A percentile compares a stretch with the other conserved stretches of the same genome.
phyloP scores from a whole-genome alignment of 768 basidiomycete genomes.

The Lentinula aciculospora region DNA sequence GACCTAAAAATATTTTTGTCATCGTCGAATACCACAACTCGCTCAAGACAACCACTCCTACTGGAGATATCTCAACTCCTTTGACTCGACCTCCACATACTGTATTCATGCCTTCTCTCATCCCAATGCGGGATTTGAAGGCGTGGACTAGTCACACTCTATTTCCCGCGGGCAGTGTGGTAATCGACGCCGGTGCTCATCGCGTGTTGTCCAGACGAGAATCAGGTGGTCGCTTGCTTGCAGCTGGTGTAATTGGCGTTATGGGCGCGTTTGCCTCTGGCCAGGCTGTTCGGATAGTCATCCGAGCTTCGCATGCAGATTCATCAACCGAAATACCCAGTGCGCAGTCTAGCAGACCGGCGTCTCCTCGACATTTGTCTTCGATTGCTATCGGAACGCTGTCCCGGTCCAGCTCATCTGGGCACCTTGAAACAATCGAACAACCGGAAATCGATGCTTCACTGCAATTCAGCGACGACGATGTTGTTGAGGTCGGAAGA shows the following conservation, averaged over 20 bases:
- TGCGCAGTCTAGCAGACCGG: conserved; percentile 44
- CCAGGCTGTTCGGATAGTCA: conserved; percentile 85
- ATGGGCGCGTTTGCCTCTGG: conserved; percentile 89
- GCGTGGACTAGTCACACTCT: conserved; percentile 98
- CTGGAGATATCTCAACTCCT: conserved; percentile 7
- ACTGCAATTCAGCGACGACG: conserved; percentile 40
- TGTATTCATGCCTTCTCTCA: conserved; percentile 67
- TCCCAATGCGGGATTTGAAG: conserved; percentile 82
- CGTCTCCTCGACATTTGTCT: conserved; percentile 44
- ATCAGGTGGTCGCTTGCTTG: conserved; percentile 87
- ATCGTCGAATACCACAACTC: conserved; percentile 77
- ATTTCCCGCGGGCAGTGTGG: conserved; percentile 78
- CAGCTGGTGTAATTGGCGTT: conserved; percentile 85
- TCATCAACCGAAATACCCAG: conserved; percentile 20
- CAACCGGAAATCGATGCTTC: conserved; percentile 21
- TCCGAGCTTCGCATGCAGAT: conserved; percentile 34
- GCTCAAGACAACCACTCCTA: conserved; percentile 26
- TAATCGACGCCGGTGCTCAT: conserved; percentile 89
- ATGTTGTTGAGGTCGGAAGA: conserved; percentile 86
- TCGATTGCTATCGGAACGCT: conserved; percentile 38
- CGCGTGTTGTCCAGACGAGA: conserved; percentile 78
- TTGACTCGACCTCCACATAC: conserved; percentile 74
- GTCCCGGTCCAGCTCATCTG: conserved; percentile 29
- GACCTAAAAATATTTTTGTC: conserved; percentile 64
- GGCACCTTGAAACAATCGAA: conserved; percentile 14